phyloP scores from a whole-genome alignment of 208 protist species.

The Acanthamoeba lenticulata region DNA sequence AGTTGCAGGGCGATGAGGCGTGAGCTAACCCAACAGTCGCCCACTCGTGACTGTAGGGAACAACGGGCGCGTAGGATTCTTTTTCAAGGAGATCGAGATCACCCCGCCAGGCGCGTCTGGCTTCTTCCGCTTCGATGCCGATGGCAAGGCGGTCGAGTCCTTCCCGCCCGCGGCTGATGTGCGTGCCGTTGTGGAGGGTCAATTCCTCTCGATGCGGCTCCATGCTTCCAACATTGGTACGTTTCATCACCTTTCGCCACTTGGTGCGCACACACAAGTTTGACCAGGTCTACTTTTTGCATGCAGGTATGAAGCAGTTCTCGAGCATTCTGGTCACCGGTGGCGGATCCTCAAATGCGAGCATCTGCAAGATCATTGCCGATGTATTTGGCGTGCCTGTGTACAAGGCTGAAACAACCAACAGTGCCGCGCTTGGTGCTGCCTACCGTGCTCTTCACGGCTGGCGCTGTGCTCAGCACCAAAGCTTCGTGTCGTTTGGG shows the following conservation, averaged over 20 bases:
- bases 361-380: constrained; percentile 3
- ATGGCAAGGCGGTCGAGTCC: neutral
- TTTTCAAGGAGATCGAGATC: constrained; percentile 63
- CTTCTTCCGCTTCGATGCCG: constrained; percentile 48
- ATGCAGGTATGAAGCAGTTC: constrained; percentile 31
- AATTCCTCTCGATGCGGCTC: constrained; percentile 58
- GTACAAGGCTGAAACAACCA: constrained; percentile 48
- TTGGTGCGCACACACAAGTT: too few species aligned
- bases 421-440: constrained; percentile 28
- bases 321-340: constrained; percentile 53
- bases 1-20: neutral
- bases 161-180: constrained; percentile 7
- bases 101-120: neutral
- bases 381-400: constrained; percentile 47
- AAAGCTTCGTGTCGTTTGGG: constrained; percentile 15
- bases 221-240: constrained; percentile 41
- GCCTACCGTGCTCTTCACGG: constrained; percentile 29
- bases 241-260: too few species aligned
- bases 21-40: neutral
- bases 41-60: neutral
- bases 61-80: constrained; percentile 32
- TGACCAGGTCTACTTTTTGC: too few species aligned
- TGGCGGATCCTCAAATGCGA: neutral
- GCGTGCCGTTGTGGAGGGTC: constrained; percentile 39
- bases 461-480: neutral